Base-by-base conservation (phyloP, 768 basidiomycete species). In the Imleria badia region DNA sequence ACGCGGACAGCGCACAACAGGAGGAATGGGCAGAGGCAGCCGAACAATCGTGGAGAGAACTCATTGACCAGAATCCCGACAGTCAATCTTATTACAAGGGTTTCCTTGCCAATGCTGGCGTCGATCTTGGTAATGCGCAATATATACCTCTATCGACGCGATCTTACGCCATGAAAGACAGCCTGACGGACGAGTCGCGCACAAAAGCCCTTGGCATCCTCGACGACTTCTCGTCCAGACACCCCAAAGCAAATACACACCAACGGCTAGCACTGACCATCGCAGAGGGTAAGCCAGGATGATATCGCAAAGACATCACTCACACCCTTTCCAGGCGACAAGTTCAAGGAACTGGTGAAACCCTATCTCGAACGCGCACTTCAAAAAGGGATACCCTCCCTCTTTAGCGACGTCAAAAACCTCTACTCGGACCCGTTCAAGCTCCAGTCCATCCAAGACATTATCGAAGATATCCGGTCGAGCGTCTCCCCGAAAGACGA, bases 341-440 rank as follows among this genome's bases (percentile, higher is more conserved):
- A 79, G 20, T 98, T 98, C 75, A 79, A 75, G 48, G 70, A 76
- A 30, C 76, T 89, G 12, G 82, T 82, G 7, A 76, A 78, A 52
- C 72, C 79, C 5, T 98, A 98, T 70, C 72, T 98, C 44, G 64
- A 78, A 7, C 75, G 78, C 5, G 89, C 82, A 10, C 76, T 99
- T 13, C 79, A 77, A 39, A 92, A 91, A 66, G 96, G 95, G 59
- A 78, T 98, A 36, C 97, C 97, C 3, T 97, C 94, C 3, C 76
- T 98, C 3, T 99, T 98, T 65, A 84, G 88, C 17, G 95, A 98
- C 71, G 65, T 98, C 68, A 98, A 98, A 68, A 77, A 85, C 0
- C 80, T 98, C 1, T 98, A 97, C 64, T 59, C 62, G 10, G 80
- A 91, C 55, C 52, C 75, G 1, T 70, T 73, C 44, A 98, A 96